Conservation (phyloP, 345 rosid species). For the Ceriops tagal region DNA sequence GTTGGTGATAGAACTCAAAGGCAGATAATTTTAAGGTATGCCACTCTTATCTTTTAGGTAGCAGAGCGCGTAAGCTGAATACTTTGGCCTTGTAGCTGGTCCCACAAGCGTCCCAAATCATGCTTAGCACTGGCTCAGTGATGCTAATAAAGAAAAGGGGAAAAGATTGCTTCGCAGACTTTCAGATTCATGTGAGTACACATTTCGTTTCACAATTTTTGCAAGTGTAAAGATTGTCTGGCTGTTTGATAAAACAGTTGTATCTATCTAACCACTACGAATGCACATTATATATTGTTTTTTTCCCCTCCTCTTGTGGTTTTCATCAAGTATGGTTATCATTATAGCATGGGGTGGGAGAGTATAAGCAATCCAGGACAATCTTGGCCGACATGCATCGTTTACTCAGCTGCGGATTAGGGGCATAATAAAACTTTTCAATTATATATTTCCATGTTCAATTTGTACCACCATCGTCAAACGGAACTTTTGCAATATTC, state of each 20-base stretch:
- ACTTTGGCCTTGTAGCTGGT: too few species aligned
- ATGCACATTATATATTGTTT: too few species aligned
- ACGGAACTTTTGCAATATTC: not conserved
- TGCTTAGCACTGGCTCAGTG: not conserved
- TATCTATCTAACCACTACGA: not conserved
- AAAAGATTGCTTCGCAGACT: not conserved
- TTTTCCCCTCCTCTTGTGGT: too few species aligned
- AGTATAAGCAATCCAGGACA: too few species aligned
- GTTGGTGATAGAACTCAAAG: not conserved
- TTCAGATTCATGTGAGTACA: not conserved
- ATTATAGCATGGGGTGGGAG: too few species aligned
- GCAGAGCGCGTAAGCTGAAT: not conserved
- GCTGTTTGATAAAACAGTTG: not conserved
- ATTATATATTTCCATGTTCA: too few species aligned
- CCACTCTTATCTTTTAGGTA: not conserved
- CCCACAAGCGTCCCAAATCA: slow-evolving; percentile 3
- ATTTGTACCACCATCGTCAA: not conserved
- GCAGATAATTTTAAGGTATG: slow-evolving; percentile 1
- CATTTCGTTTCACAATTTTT: not conserved
- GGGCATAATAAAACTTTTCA: too few species aligned
- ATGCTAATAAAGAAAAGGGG: slow-evolving; percentile 21
- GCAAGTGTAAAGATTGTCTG: not conserved
- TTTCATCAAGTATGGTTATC: too few species aligned
- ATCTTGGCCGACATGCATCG: not conserved
- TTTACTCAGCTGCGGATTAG: not conserved